Evolutionary conservation across 2,329 filamentous ascomycete species (phyloP), one percentile per base, ranked within the genome.

Genomic region (Aspergillus sclerotialis): DNA sequence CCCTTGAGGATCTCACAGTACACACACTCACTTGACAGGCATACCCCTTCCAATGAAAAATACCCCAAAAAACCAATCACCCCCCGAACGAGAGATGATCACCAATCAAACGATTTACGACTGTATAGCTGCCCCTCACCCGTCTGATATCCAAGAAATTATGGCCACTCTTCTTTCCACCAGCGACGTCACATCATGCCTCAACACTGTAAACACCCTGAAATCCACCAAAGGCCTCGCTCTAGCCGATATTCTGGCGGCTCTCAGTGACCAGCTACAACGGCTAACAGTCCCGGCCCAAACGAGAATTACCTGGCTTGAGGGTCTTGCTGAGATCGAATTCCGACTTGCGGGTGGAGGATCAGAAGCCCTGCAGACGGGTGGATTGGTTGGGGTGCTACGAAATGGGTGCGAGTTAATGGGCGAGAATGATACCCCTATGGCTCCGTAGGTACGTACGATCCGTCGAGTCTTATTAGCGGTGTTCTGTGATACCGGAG

Each of bases 81-180:
- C 64, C 5, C 67, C 89, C 17, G 71, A 82, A 36, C 75, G 87
- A 26, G 90, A 96, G 39, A 76, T 86, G 47, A 94, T 95, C 46
- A 94, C 84, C 23, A 84, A 94, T 57, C 87, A 85, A 13, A 82
- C 80, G 6, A 96, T 98, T 54, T 98, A 95, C 70, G 89, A 88
- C 62, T 98, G 92, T 63, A 94, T 98, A 55, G 92, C 92, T 7
- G 90, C 90, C 2, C 92, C 92, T 4, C 89, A 93, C 47, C 92
- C 92, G 1, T 78, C 82, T 15, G 90, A 94, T 50, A 87, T 96
- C 53, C 74, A 77, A 45, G 78, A 84, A 49, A 96, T 98, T 35
- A 72, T 89, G 46, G 75, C 82, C 45, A 94, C 87, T 0, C 72
- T 98, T 19, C 75, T 96, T 17, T 80, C 76, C 35, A 95, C 85